These are phyloP conservation scores for Sanghuangporus weigelae DNA, from an alignment of 1,284 basidiomycete species.

Conservation along the genomic window DNA sequence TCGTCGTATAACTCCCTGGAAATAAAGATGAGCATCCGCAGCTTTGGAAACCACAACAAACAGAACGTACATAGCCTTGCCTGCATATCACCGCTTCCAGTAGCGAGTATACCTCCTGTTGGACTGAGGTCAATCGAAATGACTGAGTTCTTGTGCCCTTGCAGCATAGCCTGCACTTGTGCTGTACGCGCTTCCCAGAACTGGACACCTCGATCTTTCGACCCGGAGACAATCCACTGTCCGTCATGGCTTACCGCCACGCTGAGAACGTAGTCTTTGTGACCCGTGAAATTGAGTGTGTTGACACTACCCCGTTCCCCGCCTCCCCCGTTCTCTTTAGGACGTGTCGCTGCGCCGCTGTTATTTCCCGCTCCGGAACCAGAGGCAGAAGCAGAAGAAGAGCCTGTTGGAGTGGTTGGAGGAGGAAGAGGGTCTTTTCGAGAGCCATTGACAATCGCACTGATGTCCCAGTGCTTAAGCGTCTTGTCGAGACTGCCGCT, in stretches of 20 bases:
- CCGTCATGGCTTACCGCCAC: conserved; percentile 83
- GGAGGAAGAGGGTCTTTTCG: conserved; percentile 15
- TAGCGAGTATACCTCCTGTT: conserved; percentile 71
- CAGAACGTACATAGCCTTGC: conserved; percentile 62
- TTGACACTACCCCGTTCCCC: conserved; percentile 44
- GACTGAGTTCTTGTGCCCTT: conserved; percentile 91
- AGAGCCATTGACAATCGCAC: conserved; percentile 31
- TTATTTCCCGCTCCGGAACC: background rate
- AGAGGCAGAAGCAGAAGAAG: background rate
- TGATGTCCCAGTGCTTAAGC: conserved; percentile 84
- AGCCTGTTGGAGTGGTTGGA: conserved; percentile 4
- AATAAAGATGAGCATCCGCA: background rate
- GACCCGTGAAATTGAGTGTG: conserved; percentile 76
- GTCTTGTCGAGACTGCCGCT: conserved; percentile 86
- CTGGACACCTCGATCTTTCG: conserved; percentile 85
- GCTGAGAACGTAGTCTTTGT: conserved; percentile 81
- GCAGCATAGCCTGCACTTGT: conserved; percentile 77
- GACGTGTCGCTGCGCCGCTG: background rate
- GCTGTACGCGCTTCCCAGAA: conserved; percentile 82
- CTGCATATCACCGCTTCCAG: conserved; percentile 84
- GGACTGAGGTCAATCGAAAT: conserved; percentile 83
- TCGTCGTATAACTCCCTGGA: background rate
- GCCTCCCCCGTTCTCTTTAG: conserved; percentile 34
- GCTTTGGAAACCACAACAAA: background rate
- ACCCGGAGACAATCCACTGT: conserved; percentile 85